phyloP scores from a whole-genome alignment of 495 filamentous ascomycete species.

The Talaromyces thailandensis region DNA sequence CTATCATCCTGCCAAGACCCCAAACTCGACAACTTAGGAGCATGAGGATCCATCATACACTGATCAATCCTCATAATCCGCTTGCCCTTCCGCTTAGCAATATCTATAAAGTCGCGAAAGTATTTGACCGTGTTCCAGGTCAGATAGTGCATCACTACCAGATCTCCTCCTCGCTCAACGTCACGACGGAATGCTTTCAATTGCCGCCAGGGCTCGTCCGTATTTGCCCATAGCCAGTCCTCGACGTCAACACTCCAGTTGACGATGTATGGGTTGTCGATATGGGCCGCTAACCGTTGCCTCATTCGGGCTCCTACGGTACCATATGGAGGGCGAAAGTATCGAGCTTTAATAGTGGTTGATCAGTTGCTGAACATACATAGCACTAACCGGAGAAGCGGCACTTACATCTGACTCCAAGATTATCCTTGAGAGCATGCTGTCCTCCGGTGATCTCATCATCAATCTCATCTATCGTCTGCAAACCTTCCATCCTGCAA shows the following conservation, averaged over 20 bases:
- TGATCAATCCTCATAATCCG: constrained; percentile 71
- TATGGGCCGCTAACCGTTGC: constrained; percentile 46
- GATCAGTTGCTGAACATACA: background rate
- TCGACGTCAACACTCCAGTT: constrained; percentile 72
- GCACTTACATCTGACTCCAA: constrained; percentile 34
- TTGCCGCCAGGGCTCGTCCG: constrained; percentile 60
- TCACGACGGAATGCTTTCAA: constrained; percentile 65
- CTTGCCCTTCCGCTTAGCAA: constrained; percentile 58
- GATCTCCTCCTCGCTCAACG: constrained; percentile 55
- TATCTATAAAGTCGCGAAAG: constrained; percentile 57
- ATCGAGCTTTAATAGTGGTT: constrained; percentile 26
- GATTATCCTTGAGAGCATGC: constrained; percentile 40
- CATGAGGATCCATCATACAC: constrained; percentile 63
- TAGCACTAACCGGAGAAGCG: background rate
- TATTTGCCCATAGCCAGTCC: constrained; percentile 67
- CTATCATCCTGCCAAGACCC: background rate
- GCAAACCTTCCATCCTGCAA: constrained; percentile 54
- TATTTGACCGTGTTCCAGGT: constrained; percentile 59
- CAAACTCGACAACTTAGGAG: constrained; percentile 25
- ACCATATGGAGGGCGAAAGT: constrained; percentile 73
- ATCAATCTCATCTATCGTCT: constrained; percentile 51
- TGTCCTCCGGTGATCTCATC: constrained; percentile 61
- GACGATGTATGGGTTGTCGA: constrained; percentile 50
- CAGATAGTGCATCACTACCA: constrained; percentile 73
- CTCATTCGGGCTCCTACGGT: constrained; percentile 65